Conservation (phyloP, 441 rosid species). For the Theobroma grandiflorum region DNA sequence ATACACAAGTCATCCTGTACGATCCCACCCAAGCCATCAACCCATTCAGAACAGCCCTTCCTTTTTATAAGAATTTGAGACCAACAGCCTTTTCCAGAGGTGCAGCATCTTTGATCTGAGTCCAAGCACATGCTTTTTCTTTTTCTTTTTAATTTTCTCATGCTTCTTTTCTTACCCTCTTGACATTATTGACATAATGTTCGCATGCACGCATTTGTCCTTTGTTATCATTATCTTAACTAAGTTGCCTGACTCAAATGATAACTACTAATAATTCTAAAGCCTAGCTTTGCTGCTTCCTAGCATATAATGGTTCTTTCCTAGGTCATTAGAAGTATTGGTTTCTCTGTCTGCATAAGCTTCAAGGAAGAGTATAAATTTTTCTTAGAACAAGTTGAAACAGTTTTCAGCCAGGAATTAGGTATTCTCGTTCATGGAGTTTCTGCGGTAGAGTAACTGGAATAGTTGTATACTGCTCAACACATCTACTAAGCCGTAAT, state of each 20-base stretch:
- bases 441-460: neutral
- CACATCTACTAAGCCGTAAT: slow-evolving; percentile 13
- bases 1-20: too few relatives aligned
- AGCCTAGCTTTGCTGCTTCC: neutral
- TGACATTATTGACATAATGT: neutral
- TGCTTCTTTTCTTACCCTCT: neutral
- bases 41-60: too few relatives aligned
- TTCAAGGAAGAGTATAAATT: neutral
- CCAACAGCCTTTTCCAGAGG: too few relatives aligned
- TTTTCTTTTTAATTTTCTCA: neutral
- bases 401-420: neutral
- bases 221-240: neutral
- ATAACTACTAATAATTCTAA: neutral
- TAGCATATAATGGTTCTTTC: slow-evolving; percentile 6
- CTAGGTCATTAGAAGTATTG: neutral
- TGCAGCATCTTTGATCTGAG: neutral
- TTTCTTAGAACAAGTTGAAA: neutral
- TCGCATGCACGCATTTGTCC: neutral
- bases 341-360: neutral
- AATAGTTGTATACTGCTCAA: neutral
- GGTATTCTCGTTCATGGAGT: neutral
- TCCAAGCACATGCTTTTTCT: neutral
- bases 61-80: too few relatives aligned
- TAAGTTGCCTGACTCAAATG: neutral
- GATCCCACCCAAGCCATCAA: too few relatives aligned